Evolutionary conservation across 345 rosid species (phyloP).

Genomic region (Raphanus sativus): DNA sequence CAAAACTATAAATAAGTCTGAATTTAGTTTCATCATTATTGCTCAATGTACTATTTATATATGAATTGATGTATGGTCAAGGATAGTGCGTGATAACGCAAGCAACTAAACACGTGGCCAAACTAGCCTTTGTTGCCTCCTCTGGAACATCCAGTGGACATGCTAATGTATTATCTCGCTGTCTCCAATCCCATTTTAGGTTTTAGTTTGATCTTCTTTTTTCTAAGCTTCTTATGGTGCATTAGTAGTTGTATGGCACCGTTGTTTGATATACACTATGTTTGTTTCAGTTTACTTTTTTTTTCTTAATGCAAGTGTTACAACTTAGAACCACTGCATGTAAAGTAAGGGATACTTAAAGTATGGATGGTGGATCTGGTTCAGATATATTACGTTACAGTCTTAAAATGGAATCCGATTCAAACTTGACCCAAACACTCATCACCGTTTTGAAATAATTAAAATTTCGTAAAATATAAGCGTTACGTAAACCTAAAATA

Average conservation of each 20-base stretch:
- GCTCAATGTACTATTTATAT: slow-evolving; percentile 11
- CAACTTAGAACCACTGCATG: not conserved
- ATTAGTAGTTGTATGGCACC: slow-evolving; percentile 14
- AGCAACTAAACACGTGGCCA: slow-evolving; percentile 33
- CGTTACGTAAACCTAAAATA: not conserved
- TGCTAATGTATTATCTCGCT: slow-evolving; percentile 34
- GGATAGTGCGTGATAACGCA: not conserved
- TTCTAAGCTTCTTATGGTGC: not conserved
- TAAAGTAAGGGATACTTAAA: not conserved
- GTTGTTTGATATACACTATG: not conserved
- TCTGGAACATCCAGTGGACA: slow-evolving; percentile 36
- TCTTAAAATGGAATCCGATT: not conserved
- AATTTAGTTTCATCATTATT: not conserved
- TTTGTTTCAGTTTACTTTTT: not conserved
- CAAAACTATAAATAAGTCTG: not conserved
- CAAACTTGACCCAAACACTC: not conserved
- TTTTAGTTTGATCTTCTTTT: not conserved
- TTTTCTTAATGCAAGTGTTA: not conserved
- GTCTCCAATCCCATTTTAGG: slow-evolving; percentile 24
- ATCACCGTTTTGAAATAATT: not conserved
- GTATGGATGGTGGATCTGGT: not conserved
- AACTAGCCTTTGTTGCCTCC: slow-evolving; percentile 32
- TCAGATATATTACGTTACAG: not conserved
- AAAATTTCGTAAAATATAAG: not conserved
- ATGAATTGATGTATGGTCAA: slow-evolving; percentile 33